These are phyloP conservation scores for Schoenoplectus tabernaemontani DNA, from an alignment of 202 grass and related monocot species.

Conservation along the genomic window DNA sequence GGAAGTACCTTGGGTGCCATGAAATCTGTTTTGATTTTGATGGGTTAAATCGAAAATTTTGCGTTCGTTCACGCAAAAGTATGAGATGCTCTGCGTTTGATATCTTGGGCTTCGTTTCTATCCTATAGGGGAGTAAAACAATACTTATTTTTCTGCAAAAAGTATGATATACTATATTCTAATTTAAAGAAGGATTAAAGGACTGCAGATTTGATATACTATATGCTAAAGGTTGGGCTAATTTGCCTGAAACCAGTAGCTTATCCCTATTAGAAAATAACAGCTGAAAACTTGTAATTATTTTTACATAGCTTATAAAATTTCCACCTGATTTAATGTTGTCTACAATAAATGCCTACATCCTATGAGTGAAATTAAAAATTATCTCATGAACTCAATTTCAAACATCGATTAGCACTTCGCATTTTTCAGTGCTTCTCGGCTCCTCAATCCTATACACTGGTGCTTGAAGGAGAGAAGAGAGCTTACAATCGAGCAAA, in stretches of 20 bases:
- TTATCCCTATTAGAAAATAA: not conserved
- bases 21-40: conserved; percentile 61
- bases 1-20: conserved; percentile 62
- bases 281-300: not conserved
- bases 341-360: not conserved
- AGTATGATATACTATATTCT: not conserved
- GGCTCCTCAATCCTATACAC: not conserved
- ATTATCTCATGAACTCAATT: not conserved
- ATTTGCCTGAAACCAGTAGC: not conserved
- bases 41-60: conserved; percentile 39
- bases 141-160: not conserved
- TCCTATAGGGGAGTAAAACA: conserved; percentile 25
- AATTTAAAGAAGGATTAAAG: not conserved
- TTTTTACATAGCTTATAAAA: not conserved
- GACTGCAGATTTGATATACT: not conserved
- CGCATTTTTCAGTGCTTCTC: not conserved
- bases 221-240: not conserved
- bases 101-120: conserved; percentile 25
- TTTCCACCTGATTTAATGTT: not conserved
- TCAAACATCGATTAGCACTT: not conserved
- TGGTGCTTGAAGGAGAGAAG: not conserved
- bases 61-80: conserved; percentile 13
- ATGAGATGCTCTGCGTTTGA: conserved; percentile 13
- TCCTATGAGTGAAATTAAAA: not conserved
- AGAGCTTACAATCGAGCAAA: conserved; percentile 12